Evolutionary conservation across 805 yeast genomes (phyloP), one percentile per base, ranked within the genome.

Genomic region (Metschnikowia gelsemii): DNA sequence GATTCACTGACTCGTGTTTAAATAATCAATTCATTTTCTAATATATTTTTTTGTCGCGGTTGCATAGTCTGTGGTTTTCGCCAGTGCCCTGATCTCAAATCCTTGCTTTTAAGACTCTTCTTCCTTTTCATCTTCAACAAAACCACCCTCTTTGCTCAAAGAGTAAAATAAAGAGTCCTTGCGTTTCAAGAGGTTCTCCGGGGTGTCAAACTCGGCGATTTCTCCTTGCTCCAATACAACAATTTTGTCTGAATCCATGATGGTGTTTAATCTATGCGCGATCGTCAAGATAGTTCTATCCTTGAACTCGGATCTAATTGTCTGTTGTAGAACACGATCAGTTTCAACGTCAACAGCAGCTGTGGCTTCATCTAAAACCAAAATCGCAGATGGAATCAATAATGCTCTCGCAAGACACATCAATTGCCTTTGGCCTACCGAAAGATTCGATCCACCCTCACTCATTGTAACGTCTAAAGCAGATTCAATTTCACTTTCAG

Each of bases 261-360:
- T 84, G 2, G 95, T 86, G 60, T 86, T 83, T 55, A 86, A 68
- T 68, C 95, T 75, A 60, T 86, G 95, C 1, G 95, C 95, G 66
- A 86, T 86, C 1, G 95, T 86, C 51, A 86, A 68, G 52, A 86
- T 86, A 0, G 95, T 86, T 61, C 89, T 75, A 40, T 84, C 83
- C 49, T 78, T 77, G 57, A 86, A 86, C 30, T 85, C 88, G 1
- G 73, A 64, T 63, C 93, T 74, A 38, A 86, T 86, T 1, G 95
- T 86, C 47, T 82, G 79, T 66, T 86, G 95, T 38, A 86, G 73
- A 41, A 85, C 75, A 47, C 79, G 68, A 62, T 86, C 95, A 2
- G 95, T 86, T 57, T 84, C 87, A 26, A 85, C 90, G 63, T 86
- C 95, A 38, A 86, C 93, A 5, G 91, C 89, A 4, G 95, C 93